These are phyloP conservation scores for Gypsophila paniculata DNA, from an alignment of 179 eudicot species.

Conservation along the genomic window DNA sequence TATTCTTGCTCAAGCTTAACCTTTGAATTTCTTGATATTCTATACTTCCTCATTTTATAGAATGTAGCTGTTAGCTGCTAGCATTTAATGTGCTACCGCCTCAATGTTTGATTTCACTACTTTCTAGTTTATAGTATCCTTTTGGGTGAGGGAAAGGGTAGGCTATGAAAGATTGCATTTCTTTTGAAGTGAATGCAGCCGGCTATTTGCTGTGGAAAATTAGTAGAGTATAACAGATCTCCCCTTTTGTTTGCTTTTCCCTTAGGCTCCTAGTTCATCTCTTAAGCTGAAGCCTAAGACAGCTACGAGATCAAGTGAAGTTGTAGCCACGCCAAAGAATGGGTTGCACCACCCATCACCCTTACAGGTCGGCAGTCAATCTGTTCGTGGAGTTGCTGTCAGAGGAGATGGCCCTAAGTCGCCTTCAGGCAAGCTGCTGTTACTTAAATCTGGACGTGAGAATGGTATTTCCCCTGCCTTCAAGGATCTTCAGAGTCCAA, in stretches of 20 bases:
- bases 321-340: slow-evolving; percentile 31
- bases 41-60: background rate
- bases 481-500: slow-evolving; percentile 33
- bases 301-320: slow-evolving; percentile 39
- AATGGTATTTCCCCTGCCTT: slow-evolving; percentile 23
- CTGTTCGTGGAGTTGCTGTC: slow-evolving; percentile 22
- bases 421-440: slow-evolving; percentile 24
- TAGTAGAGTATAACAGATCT: background rate
- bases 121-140: background rate
- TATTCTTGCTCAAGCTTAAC: background rate
- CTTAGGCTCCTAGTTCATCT: slow-evolving; percentile 28
- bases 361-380: slow-evolving; percentile 27
- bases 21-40: background rate
- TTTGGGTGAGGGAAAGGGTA: background rate
- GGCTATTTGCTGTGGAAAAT: background rate
- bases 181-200: background rate
- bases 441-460: slow-evolving; percentile 35
- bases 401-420: slow-evolving; percentile 29
- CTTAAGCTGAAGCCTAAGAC: slow-evolving; percentile 38
- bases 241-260: background rate
- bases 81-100: background rate
- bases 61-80: no score
- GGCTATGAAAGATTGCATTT: background rate
- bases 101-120: background rate
- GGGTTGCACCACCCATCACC: slow-evolving; percentile 26